Evolutionary conservation across 129 eudicot genomes (phyloP).

Genomic region (Flaveria trinervia): DNA sequence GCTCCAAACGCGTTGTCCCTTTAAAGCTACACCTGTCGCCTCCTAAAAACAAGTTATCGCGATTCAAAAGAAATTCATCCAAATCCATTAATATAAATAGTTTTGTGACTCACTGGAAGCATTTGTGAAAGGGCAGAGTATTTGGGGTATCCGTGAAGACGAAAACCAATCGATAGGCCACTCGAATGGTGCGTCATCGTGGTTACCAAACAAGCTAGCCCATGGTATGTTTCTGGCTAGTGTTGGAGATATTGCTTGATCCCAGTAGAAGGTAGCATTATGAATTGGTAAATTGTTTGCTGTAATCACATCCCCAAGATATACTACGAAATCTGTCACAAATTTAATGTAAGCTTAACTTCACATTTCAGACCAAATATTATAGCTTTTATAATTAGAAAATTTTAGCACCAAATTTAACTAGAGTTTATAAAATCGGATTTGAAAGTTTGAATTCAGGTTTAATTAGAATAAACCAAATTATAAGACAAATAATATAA

Average conservation of each 20-base stretch:
- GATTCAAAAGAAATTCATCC: not conserved
- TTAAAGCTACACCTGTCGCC: slow-evolving; percentile 63
- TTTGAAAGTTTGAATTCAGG: too few relatives aligned
- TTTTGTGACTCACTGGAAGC: slow-evolving; percentile 33
- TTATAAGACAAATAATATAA: too few relatives aligned
- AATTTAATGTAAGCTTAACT: not conserved
- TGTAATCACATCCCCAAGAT: slow-evolving; percentile 95
- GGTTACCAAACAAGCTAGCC: slow-evolving; percentile 88
- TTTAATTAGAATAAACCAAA: too few relatives aligned
- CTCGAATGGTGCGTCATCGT: slow-evolving; percentile 87
- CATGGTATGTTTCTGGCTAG: slow-evolving; percentile 78
- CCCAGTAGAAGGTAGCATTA: slow-evolving; percentile 90
- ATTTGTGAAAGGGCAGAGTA: slow-evolving; percentile 50
- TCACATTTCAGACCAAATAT: not conserved
- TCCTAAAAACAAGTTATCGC: slow-evolving; percentile 24
- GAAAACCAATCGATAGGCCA: slow-evolving; percentile 98
- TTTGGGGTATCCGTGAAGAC: slow-evolving; percentile 61
- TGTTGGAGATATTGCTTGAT: slow-evolving; percentile 80
- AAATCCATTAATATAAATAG: not conserved
- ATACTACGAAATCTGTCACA: slow-evolving; percentile 78
- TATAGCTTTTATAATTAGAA: too few relatives aligned
- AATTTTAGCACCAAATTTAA: too few relatives aligned
- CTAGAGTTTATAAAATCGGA: too few relatives aligned
- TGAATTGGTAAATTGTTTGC: slow-evolving; percentile 77
- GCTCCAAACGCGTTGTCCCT: slow-evolving; percentile 81